Evolutionary conservation across 2,329 filamentous ascomycete genomes (phyloP).

Genomic region (Ophiostoma tasmaniense): DNA sequence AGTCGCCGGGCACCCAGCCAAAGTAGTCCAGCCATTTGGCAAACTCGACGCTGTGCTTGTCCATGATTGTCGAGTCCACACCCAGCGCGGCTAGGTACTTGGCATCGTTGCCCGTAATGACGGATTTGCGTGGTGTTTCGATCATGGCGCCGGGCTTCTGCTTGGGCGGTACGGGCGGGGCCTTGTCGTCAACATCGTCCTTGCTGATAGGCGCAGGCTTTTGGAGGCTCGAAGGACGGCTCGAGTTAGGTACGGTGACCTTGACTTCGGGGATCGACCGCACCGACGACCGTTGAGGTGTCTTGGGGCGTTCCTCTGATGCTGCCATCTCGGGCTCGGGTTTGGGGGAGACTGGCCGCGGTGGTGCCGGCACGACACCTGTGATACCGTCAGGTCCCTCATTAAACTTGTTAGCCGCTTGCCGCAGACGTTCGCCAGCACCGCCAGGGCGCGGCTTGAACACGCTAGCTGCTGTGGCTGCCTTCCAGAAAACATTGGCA

Average conservation of each 20-base stretch:
- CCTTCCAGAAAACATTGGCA: conserved; percentile 70
- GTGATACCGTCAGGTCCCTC: conserved; percentile 84
- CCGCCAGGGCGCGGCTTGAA: conserved; percentile 88
- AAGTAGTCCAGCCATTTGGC: conserved; percentile 76
- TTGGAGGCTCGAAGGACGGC: conserved; percentile 35
- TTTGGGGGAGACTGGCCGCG: conserved; percentile 35
- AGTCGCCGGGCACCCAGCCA: conserved; percentile 72
- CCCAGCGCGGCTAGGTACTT: conserved; percentile 72
- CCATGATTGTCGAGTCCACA: conserved; percentile 67
- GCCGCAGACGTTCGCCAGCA: conserved; percentile 68
- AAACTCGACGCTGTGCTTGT: conserved; percentile 70
- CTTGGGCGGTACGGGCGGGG: conserved; percentile 23
- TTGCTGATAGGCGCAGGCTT: neutral
- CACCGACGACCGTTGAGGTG: conserved; percentile 31
- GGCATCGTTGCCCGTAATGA: conserved; percentile 63
- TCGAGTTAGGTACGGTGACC: conserved; percentile 42
- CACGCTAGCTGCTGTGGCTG: conserved; percentile 58
- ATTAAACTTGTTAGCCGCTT: conserved; percentile 47
- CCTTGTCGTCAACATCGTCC: conserved; percentile 26
- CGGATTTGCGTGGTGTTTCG: conserved; percentile 45
- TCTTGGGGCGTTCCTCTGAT: conserved; percentile 26
- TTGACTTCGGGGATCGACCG: conserved; percentile 53
- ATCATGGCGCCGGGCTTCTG: conserved; percentile 16
- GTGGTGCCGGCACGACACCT: conserved; percentile 74
- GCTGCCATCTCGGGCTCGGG: conserved; percentile 22